phyloP scores from a whole-genome alignment of 768 basidiomycete species.

The Crassisporium funariophilum region DNA sequence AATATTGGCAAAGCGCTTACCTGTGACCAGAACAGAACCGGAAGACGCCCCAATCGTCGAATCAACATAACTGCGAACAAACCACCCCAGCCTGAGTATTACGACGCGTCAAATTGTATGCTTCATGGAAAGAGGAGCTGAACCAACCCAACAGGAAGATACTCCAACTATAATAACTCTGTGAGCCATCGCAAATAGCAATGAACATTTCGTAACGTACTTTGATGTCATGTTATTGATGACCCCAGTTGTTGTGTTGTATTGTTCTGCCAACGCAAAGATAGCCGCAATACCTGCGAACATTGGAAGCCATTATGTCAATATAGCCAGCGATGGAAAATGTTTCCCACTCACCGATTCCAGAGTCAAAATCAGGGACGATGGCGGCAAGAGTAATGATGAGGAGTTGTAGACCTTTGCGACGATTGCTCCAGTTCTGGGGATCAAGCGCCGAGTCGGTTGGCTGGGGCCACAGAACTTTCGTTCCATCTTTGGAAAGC shows the following conservation, averaged over 20 bases:
- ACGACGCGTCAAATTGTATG: not conserved
- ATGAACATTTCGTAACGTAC: slow-evolving; percentile 31
- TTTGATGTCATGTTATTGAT: slow-evolving; percentile 69
- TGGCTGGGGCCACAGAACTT: slow-evolving; percentile 72
- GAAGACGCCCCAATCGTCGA: slow-evolving; percentile 63
- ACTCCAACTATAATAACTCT: slow-evolving; percentile 52
- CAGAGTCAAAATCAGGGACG: slow-evolving; percentile 69
- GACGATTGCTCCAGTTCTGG: slow-evolving; percentile 60
- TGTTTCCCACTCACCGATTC: slow-evolving; percentile 45
- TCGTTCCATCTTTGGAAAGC: slow-evolving; percentile 55
- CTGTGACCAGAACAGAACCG: slow-evolving; percentile 74
- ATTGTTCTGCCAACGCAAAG: slow-evolving; percentile 59
- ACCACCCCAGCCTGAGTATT: slow-evolving; percentile 58
- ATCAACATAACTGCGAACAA: slow-evolving; percentile 67
- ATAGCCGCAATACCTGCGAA: slow-evolving; percentile 57
- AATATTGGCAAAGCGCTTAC: slow-evolving; percentile 33
- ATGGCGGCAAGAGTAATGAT: slow-evolving; percentile 66
- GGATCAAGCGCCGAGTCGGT: slow-evolving; percentile 64
- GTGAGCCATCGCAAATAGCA: slow-evolving; percentile 4
- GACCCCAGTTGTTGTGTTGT: slow-evolving; percentile 52
- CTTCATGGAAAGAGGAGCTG: not conserved
- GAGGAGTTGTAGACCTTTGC: slow-evolving; percentile 57
- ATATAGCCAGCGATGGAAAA: not conserved
- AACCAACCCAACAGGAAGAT: slow-evolving; percentile 58
- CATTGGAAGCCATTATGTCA: not conserved